phyloP scores from a whole-genome alignment of 2,329 filamentous ascomycete genomes.

The Dactylellina cionopaga region DNA sequence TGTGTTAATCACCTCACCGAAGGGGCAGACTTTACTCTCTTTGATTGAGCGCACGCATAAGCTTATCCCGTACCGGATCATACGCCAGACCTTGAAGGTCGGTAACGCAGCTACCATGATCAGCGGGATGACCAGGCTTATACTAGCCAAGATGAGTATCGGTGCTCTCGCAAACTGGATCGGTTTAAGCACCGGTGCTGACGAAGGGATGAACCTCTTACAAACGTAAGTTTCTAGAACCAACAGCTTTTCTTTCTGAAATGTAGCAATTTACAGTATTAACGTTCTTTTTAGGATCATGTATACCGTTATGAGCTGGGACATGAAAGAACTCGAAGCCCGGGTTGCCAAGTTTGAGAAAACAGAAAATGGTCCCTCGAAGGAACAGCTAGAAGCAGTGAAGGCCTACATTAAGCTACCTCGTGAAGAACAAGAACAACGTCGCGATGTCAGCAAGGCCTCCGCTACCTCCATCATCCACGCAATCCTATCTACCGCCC shows the following conservation, averaged over 20 bases:
- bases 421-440: constrained; percentile 69
- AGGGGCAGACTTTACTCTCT: constrained; percentile 78
- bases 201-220: constrained; percentile 83
- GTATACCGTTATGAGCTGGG: constrained; percentile 76
- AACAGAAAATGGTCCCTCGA: constrained; percentile 68
- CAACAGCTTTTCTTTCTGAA: background rate
- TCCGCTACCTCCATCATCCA: constrained; percentile 70
- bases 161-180: constrained; percentile 81
- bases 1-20: constrained; percentile 76
- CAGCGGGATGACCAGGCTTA: constrained; percentile 75
- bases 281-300: constrained; percentile 69
- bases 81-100: constrained; percentile 77
- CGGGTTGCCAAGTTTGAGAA: constrained; percentile 73
- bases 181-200: constrained; percentile 74
- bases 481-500: constrained; percentile 70
- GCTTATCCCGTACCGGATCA: constrained; percentile 75
- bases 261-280: background rate
- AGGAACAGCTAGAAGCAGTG: constrained; percentile 71
- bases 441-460: constrained; percentile 67
- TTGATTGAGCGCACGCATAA: constrained; percentile 76
- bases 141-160: constrained; percentile 81
- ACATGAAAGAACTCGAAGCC: constrained; percentile 75
- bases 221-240: constrained; percentile 65
- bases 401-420: constrained; percentile 68
- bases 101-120: constrained; percentile 86